Base-by-base conservation (phyloP, 805 yeast genomes). In the Pichia paraexigua region DNA sequence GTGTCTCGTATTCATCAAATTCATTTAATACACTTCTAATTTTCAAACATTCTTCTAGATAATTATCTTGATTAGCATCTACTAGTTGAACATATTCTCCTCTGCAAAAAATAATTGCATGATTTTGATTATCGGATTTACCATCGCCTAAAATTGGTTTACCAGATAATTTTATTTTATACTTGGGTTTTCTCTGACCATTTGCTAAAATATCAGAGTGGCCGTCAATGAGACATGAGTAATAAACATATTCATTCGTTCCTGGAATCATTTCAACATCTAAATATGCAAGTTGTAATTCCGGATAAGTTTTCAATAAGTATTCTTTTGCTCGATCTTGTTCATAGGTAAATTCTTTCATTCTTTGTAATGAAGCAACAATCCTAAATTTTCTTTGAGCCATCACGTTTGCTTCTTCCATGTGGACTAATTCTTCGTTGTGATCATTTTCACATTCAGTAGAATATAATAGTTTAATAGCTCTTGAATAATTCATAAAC, bases 121-220 rank as follows among this genome's bases (percentile, higher is more conserved):
- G 87, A 61, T 87, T 87, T 63, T 87, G 95, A 61, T 87, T 87
- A 66, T 87, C 95, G 30, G 90, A 78, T 64, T 86, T 86, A 52
- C 95, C 95, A 64, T 86, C 94, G 46, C 95, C 95, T 53, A 87
- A 73, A 49, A 86, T 83, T 46, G 95, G 95, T 63, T 85, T 80
- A 18, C 95, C 95, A 15, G 91, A 82, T 43, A 87, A 72, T 58
- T 72, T 78, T 45, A 87, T 76, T 58, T 82, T 72, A 59, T 81
- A 82, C 58, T 80, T 79, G 30, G 88, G 88, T 53, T 72, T 71
- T 56, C 85, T 70, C 53, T 73, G 62, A 12, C 89, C 88, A 57
- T 75, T 72, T 45, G 76, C 82, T 46, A 77, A 60, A 47, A 83
- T 72, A 51, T 77, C 80, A 62, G 89, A 83, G 53, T 76, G 74